Evolutionary conservation across 2,329 filamentous ascomycete species (phyloP).

Genomic region (Rhynchosporium graminicola): DNA sequence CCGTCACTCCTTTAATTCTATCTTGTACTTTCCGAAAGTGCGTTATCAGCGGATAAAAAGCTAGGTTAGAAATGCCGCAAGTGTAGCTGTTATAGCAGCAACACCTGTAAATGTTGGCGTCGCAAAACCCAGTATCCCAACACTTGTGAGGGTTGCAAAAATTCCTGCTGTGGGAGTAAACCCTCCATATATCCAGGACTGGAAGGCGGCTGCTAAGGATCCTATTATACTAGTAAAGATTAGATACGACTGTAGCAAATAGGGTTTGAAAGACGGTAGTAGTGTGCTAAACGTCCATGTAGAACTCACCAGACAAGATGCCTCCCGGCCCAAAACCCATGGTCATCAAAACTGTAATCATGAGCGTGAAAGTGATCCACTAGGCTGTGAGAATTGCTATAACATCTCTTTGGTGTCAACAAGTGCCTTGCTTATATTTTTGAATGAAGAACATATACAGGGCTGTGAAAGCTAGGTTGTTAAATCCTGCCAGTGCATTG

Average conservation of each 20-base stretch:
- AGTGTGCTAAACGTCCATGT: constrained; percentile 1
- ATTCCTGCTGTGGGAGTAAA: not conserved
- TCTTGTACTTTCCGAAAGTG: not conserved
- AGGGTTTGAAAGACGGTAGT: not conserved
- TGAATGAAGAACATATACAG: constrained; percentile 3
- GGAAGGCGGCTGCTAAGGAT: constrained; percentile 4
- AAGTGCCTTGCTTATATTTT: not conserved
- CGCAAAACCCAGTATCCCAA: not conserved
- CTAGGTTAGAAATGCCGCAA: constrained; percentile 4
- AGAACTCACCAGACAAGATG: constrained; percentile 5
- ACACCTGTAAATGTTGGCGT: not conserved
- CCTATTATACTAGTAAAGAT: not conserved
- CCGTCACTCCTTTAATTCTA: not conserved
- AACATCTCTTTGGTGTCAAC: constrained; percentile 4
- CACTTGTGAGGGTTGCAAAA: too few species aligned
- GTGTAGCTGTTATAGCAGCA: not conserved
- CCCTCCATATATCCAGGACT: constrained; percentile 3
- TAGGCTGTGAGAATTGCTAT: not conserved
- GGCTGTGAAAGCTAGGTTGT: not conserved
- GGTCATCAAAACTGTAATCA: constrained; percentile 1
- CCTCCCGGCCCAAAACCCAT: not conserved
- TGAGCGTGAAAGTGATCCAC: constrained; percentile 6
- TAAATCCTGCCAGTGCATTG: constrained; percentile 5
- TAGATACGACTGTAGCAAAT: not conserved
- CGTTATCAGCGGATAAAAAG: not conserved